Base-by-base conservation (phyloP, 805 yeast species). In the Ogataea glucozyma region DNA sequence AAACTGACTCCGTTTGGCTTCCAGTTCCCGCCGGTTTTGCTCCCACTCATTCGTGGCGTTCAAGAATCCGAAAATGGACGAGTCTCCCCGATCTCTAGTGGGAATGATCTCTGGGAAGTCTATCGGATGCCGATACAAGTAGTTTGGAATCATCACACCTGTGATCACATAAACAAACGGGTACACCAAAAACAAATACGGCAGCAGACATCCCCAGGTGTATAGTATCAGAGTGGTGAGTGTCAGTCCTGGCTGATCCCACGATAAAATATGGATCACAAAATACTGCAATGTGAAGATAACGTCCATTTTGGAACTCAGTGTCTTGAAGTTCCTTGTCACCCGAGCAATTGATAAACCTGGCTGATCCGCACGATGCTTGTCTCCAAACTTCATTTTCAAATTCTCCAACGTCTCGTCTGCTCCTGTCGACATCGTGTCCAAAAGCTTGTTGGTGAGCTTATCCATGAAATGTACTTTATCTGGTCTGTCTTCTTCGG, bases 161-260 rank as follows among this genome's bases (percentile, higher is more conserved):
- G 73, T 68, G 22, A 84, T 52, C 3, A 86, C 35, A 37, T 69
- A 71, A 2, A 83, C 46, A 26, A 83, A 52, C 0, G 97, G 97
- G 23, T 81, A 69, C 1, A 80, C 71, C 27, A 85, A 61, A 10
- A 87, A 66, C 38, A 85, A 62, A 57, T 80, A 80, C 0, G 96
- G 96, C 66, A 85, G 76, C 26, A 83, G 61, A 53, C 93, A 85
- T 1, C 82, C 66, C 46, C 79, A 71, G 0, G 96, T 82, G 50
- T 84, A 81, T 1, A 79, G 48, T 4, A 83, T 66, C 41, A 88
- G 62, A 17, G 69, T 58, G 0, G 83, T 69, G 4, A 89, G 49
- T 0, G 97, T 89, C 47, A 79, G 74, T 0, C 85, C 70, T 0
- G 95, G 90, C 20, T 73, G 70, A 46, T 80, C 77, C 97, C 97